These are phyloP conservation scores for Puya raimondii DNA, from an alignment of 176 grass and related monocot species.

Conservation along the genomic window DNA sequence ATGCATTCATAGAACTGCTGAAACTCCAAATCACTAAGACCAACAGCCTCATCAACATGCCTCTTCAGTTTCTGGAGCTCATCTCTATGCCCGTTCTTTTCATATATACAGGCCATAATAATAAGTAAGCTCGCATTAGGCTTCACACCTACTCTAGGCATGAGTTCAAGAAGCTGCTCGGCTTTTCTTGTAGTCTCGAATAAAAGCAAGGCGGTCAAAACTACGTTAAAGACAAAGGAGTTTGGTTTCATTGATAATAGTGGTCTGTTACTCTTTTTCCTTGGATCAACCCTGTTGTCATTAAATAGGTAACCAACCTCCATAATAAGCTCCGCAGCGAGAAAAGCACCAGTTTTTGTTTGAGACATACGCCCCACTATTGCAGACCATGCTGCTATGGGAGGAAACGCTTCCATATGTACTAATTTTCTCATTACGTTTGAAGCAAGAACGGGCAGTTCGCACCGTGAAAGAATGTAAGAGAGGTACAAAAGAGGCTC, in stretches of 20 bases:
- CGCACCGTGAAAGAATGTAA: slow-evolving; percentile 40
- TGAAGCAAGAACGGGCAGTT: slow-evolving; percentile 48
- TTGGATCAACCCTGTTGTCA: slow-evolving; percentile 64
- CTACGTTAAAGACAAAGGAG: slow-evolving; percentile 54
- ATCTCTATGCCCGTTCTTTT: slow-evolving; percentile 73
- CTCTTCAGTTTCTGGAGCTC: slow-evolving; percentile 66
- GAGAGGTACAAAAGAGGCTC: slow-evolving; percentile 69
- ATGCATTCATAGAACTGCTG: slow-evolving; percentile 68
- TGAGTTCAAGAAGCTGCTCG: slow-evolving; percentile 73
- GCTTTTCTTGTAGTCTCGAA: slow-evolving; percentile 72
- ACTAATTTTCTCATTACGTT: slow-evolving; percentile 76
- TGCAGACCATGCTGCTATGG: slow-evolving; percentile 52
- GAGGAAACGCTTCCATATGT: slow-evolving; percentile 65
- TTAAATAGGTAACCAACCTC: slow-evolving; percentile 76
- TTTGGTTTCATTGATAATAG: slow-evolving; percentile 70
- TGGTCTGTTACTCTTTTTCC: slow-evolving; percentile 57
- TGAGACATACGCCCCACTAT: slow-evolving; percentile 67
- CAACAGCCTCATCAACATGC: slow-evolving; percentile 58
- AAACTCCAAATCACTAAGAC: slow-evolving; percentile 60
- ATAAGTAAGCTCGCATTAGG: slow-evolving; percentile 51
- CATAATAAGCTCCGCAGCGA: slow-evolving; percentile 63
- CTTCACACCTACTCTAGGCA: slow-evolving; percentile 53
- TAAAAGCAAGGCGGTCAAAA: slow-evolving; percentile 57
- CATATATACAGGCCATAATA: slow-evolving; percentile 75
- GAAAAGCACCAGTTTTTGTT: slow-evolving; percentile 47